Percentiles rank a stretch among this genome's conserved stretches.
These are phyloP conservation scores for Beauveria rudraprayagi DNA, from an alignment of 2,329 filamentous ascomycete genomes.

Conservation along the genomic window DNA sequence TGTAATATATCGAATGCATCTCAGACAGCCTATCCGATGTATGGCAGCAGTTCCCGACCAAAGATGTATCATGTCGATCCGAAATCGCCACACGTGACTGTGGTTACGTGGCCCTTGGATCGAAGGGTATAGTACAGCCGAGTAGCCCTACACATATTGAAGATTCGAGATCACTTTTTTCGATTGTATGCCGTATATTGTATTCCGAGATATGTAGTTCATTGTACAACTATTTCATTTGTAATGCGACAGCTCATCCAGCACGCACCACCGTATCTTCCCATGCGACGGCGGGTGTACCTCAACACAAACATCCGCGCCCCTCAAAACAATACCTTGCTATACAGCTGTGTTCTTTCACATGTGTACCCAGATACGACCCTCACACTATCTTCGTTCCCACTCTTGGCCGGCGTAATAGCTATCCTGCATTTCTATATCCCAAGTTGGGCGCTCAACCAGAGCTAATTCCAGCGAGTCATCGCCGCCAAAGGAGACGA, in stretches of 20 bases:
- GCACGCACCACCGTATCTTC: not conserved
- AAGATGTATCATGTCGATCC: too few species aligned
- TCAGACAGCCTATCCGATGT: too few species aligned
- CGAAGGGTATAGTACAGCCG: too few species aligned
- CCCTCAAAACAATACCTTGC: not conserved
- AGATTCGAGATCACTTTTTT: not conserved
- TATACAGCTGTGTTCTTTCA: not conserved
- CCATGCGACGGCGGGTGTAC: not conserved
- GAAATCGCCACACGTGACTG: not conserved
- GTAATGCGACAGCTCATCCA: not conserved
- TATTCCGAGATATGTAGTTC: conserved; percentile 8
- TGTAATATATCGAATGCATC: not conserved
- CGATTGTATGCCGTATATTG: not conserved
- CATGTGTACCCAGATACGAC: not conserved
- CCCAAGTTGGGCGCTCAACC: conserved; percentile 79
- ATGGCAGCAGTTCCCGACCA: not conserved
- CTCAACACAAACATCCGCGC: not conserved
- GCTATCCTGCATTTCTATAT: conserved; percentile 66
- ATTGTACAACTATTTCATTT: conserved; percentile 8
- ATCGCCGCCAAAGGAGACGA: conserved; percentile 38
- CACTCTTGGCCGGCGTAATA: conserved; percentile 54
- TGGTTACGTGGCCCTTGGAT: not conserved
- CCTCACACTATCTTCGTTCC: conserved; percentile 27
- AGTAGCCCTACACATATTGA: not conserved
- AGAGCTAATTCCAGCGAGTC: conserved; percentile 68